phyloP scores from a whole-genome alignment of 768 basidiomycete genomes.

The Polyporus arcularius region DNA sequence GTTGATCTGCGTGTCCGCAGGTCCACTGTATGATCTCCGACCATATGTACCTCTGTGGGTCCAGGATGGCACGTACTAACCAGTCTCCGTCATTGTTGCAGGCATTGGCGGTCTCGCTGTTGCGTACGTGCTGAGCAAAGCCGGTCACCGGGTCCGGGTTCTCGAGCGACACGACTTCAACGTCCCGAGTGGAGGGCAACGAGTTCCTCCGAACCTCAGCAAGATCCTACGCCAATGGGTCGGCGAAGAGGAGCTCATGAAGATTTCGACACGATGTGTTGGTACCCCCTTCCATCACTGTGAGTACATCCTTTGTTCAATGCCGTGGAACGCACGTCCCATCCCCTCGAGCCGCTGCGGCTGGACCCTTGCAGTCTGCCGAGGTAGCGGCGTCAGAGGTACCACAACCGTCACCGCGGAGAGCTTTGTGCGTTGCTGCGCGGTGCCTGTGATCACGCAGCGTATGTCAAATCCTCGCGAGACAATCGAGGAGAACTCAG shows the following conservation, averaged over 20 bases:
- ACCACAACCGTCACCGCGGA: not conserved
- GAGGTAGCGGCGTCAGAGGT: not conserved
- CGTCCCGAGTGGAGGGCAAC: conserved; percentile 40
- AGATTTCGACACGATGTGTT: conserved; percentile 38
- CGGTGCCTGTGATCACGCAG: not conserved
- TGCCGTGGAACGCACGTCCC: conserved; percentile 13
- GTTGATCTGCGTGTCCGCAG: not conserved
- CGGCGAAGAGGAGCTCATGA: conserved; percentile 43
- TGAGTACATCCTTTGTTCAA: conserved; percentile 24
- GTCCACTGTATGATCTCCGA: not conserved
- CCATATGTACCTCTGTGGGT: not conserved
- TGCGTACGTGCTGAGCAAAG: conserved; percentile 54
- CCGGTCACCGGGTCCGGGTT: conserved; percentile 62
- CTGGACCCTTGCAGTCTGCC: not conserved
- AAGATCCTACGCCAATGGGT: conserved; percentile 59
- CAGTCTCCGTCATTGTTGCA: conserved; percentile 8
- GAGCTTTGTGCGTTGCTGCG: not conserved
- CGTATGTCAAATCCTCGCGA: not conserved
- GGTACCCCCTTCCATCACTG: conserved; percentile 36
- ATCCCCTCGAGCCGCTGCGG: not conserved
- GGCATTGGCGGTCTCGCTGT: conserved; percentile 58
- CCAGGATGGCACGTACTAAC: not conserved
- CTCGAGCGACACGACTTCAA: conserved; percentile 50
- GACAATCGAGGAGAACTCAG: not conserved
- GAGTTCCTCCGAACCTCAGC: conserved; percentile 61